These are phyloP conservation scores for Boeremia exigua DNA, from an alignment of 2,329 filamentous ascomycete genomes.

Conservation along the genomic window DNA sequence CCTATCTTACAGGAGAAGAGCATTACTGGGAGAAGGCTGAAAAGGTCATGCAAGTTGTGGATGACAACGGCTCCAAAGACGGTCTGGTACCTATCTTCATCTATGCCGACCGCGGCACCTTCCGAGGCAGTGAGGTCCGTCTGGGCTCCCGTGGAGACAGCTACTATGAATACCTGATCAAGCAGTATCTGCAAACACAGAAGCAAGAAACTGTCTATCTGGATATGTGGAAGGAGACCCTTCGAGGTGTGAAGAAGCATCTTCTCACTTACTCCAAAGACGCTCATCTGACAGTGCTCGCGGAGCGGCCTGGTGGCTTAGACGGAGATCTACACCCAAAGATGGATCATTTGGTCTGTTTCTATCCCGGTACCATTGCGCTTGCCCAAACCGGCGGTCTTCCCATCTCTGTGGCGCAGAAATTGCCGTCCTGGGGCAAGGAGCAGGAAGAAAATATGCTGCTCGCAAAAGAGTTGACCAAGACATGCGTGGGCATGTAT, in stretches of 20 bases:
- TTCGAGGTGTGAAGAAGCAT: slow-evolving; percentile 87
- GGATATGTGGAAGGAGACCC: slow-evolving; percentile 89
- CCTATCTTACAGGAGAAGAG: slow-evolving; percentile 90
- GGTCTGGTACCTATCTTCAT: slow-evolving; percentile 93
- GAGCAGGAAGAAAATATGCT: slow-evolving; percentile 86
- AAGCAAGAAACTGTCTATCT: slow-evolving; percentile 84
- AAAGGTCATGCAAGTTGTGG: slow-evolving; percentile 88
- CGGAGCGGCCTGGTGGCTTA: slow-evolving; percentile 80
- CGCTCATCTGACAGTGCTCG: slow-evolving; percentile 85
- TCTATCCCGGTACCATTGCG: slow-evolving; percentile 95
- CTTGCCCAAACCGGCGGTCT: slow-evolving; percentile 82
- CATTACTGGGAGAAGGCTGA: slow-evolving; percentile 93
- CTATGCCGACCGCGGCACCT: slow-evolving; percentile 77
- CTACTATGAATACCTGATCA: slow-evolving; percentile 98
- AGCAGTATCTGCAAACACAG: slow-evolving; percentile 95
- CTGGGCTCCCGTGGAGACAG: slow-evolving; percentile 94
- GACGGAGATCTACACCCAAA: slow-evolving; percentile 73
- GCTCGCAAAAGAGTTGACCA: slow-evolving; percentile 87
- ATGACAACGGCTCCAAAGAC: slow-evolving; percentile 78
- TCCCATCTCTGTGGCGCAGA: slow-evolving; percentile 75
- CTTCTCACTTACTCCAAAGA: slow-evolving; percentile 86
- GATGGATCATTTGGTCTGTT: slow-evolving; percentile 98
- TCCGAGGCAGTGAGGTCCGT: slow-evolving; percentile 84
- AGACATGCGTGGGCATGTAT: slow-evolving; percentile 99
- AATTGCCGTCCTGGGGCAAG: slow-evolving; percentile 72